These are phyloP conservation scores for Tylopilus balloui DNA, from an alignment of 768 basidiomycete genomes.

Conservation along the genomic window DNA sequence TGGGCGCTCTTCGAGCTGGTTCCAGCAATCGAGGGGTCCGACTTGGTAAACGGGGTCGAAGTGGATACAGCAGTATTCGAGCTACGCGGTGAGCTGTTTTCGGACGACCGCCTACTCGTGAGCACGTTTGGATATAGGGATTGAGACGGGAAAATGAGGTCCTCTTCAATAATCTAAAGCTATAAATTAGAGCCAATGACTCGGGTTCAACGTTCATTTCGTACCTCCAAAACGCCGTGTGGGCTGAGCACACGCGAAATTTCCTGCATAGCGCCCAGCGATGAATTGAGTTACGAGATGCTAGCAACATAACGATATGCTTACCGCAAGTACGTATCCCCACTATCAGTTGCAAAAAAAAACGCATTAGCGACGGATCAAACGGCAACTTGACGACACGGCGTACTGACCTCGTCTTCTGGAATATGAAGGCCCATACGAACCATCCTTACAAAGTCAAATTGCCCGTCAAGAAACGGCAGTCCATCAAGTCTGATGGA, in stretches of 20 bases:
- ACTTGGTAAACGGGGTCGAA: constrained; percentile 16
- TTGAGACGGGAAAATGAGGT: constrained; percentile 60
- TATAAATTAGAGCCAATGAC: constrained; percentile 5
- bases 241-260: constrained; percentile 61
- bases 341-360: constrained; percentile 40
- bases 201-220: constrained; percentile 7
- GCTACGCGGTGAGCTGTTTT: constrained; percentile 24
- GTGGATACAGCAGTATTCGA: constrained; percentile 27
- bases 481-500: constrained; percentile 55
- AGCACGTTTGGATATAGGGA: constrained; percentile 4
- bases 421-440: constrained; percentile 65
- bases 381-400: neutral
- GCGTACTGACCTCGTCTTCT: constrained; percentile 56
- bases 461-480: constrained; percentile 53
- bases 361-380: constrained; percentile 13
- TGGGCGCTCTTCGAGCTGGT: constrained; percentile 14
- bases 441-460: constrained; percentile 64
- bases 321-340: constrained; percentile 62
- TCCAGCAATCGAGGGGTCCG: constrained; percentile 20
- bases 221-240: constrained; percentile 61
- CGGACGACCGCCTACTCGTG: constrained; percentile 16
- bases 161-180: constrained; percentile 67
- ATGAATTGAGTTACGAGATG: constrained; percentile 14
- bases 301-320: constrained; percentile 11
- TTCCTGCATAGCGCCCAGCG: constrained; percentile 43